Percentiles rank a stretch among this genome's conserved stretches.
These are phyloP conservation scores for Bruguiera gymnorhiza DNA, from an alignment of 345 rosid genomes.

Conservation along the genomic window DNA sequence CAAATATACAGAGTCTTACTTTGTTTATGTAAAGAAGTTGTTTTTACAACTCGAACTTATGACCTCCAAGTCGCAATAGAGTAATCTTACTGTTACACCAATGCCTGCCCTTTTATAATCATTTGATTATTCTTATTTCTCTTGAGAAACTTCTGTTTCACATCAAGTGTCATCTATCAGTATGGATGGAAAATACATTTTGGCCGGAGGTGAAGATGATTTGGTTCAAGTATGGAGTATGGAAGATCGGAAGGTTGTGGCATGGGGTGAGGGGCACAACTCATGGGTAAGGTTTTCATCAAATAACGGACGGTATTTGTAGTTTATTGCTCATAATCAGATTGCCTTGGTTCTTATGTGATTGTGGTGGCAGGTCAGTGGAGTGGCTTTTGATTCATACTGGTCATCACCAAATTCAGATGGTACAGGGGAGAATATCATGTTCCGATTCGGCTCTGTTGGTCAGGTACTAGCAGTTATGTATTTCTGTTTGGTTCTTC, in stretches of 20 bases:
- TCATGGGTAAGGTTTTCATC: slow-evolving; percentile 76
- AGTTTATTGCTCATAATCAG: slow-evolving; percentile 12
- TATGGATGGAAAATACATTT: slow-evolving; percentile 89
- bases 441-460: slow-evolving; percentile 98
- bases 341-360: slow-evolving; percentile 20
- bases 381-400: slow-evolving; percentile 96
- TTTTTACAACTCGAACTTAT: too few relatives aligned
- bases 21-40: too few relatives aligned
- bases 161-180: slow-evolving; percentile 46
- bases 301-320: slow-evolving; percentile 2
- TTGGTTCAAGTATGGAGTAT: slow-evolving; percentile 99
- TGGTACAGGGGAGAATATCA: slow-evolving; percentile 74
- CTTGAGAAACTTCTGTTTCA: slow-evolving; percentile 14
- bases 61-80: too few relatives aligned
- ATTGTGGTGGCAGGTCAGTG: slow-evolving; percentile 79
- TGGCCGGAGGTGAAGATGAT: slow-evolving; percentile 99
- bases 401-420: slow-evolving; percentile 89
- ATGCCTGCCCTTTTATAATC: neutral
- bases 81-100: too few relatives aligned
- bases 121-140: slow-evolving; percentile 3
- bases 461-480: slow-evolving; percentile 68
- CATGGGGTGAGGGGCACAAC: slow-evolving; percentile 99
- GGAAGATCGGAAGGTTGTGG: slow-evolving; percentile 98
- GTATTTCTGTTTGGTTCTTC: slow-evolving; percentile 1
- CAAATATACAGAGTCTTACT: too few relatives aligned